Evolutionary conservation across 106 monocot genomes (phyloP).

Genomic region (Allium sativum): DNA sequence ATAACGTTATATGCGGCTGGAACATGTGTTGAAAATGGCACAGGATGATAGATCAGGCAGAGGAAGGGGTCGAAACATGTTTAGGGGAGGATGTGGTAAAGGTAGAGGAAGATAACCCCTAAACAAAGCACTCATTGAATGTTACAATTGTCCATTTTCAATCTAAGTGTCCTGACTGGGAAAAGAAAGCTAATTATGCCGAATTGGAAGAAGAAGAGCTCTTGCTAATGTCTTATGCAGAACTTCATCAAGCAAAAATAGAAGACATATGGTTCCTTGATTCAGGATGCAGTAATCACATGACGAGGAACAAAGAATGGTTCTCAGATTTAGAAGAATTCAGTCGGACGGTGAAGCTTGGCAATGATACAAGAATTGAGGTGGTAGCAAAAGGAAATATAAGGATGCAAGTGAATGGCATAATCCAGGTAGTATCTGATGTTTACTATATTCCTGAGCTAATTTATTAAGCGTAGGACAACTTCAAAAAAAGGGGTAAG

Average conservation of each 20-base stretch:
- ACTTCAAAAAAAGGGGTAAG: conserved; percentile 1
- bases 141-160: conserved; percentile 1
- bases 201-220: conserved; percentile 1
- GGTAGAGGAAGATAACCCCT: background rate
- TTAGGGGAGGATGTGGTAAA: background rate
- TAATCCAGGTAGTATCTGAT: conserved; percentile 1
- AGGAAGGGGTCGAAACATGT: background rate
- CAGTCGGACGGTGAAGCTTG: background rate
- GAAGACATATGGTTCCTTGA: conserved; percentile 5
- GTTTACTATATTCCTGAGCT: conserved; percentile 7
- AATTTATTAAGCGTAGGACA: conserved; percentile 1
- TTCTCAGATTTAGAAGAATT: background rate
- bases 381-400: background rate
- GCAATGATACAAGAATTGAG: background rate
- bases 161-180: background rate
- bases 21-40: background rate
- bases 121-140: background rate
- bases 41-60: background rate
- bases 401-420: background rate
- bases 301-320: conserved; percentile 3
- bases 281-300: conserved; percentile 3
- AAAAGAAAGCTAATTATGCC: background rate
- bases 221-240: background rate
- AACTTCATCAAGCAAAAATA: background rate
- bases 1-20: too few relatives aligned